Evolutionary conservation across 805 yeast genomes (phyloP).

Genomic region (Jamesozyma hellenica): DNA sequence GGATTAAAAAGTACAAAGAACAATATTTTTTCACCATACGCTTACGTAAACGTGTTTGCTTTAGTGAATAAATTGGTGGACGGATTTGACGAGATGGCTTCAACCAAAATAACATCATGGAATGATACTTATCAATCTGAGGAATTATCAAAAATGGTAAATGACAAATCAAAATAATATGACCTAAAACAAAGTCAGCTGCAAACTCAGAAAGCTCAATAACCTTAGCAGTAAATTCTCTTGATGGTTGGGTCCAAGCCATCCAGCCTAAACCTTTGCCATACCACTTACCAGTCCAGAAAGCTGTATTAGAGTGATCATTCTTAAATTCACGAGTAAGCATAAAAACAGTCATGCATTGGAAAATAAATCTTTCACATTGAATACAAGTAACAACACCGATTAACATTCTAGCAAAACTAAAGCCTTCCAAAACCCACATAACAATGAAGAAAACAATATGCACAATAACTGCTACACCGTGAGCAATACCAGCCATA

Average conservation of each 20-base stretch:
- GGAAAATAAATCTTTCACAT: slow-evolving; percentile 80
- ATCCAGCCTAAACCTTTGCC: slow-evolving; percentile 86
- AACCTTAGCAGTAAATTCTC: slow-evolving; percentile 90
- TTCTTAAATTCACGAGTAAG: slow-evolving; percentile 94
- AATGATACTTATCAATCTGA: slow-evolving; percentile 91
- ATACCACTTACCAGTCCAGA: slow-evolving; percentile 99
- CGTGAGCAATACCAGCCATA: slow-evolving; percentile 91
- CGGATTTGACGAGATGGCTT: slow-evolving; percentile 94
- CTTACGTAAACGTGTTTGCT: slow-evolving; percentile 92
- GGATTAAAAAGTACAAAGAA: slow-evolving; percentile 60
- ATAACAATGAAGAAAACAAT: slow-evolving; percentile 81
- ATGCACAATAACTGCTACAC: slow-evolving; percentile 83
- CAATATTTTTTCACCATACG: slow-evolving; percentile 95
- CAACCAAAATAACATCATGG: slow-evolving; percentile 97
- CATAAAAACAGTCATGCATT: slow-evolving; percentile 63
- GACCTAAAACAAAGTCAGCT: slow-evolving; percentile 93
- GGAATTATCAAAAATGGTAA: slow-evolving; percentile 82
- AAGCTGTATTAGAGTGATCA: slow-evolving; percentile 91
- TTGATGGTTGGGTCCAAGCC: slow-evolving; percentile 90
- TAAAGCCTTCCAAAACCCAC: slow-evolving; percentile 96
- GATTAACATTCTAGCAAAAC: slow-evolving; percentile 73
- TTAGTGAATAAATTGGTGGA: slow-evolving; percentile 94
- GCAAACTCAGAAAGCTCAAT: slow-evolving; percentile 93
- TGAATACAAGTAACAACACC: slow-evolving; percentile 80
- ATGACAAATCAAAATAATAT: slow-evolving; percentile 75